Evolutionary conservation across 129 eudicot species (phyloP).

Genomic region (Lactuca sativa): DNA sequence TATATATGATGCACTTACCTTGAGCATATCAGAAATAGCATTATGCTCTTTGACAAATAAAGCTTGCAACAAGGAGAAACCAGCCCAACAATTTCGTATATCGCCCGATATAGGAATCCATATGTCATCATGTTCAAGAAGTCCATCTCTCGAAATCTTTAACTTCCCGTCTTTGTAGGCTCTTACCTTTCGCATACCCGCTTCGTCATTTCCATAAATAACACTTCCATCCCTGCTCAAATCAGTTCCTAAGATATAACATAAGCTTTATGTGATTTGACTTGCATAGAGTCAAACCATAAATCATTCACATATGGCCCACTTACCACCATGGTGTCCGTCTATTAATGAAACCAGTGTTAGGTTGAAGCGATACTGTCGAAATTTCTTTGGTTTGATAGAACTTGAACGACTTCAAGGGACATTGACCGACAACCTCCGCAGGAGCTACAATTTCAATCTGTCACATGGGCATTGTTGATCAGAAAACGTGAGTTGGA

Average conservation of each 20-base stretch:
- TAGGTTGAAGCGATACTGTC: slow-evolving; percentile 34
- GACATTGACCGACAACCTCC: slow-evolving; percentile 47
- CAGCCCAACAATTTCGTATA: slow-evolving; percentile 61
- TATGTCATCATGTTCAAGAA: slow-evolving; percentile 54
- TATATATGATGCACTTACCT: slow-evolving; percentile 33
- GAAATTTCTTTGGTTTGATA: slow-evolving; percentile 37
- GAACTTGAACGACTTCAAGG: slow-evolving; percentile 54
- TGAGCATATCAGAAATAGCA: slow-evolving; percentile 52
- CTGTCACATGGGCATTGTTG: slow-evolving; percentile 19
- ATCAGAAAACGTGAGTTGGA: background rate
- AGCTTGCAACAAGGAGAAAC: slow-evolving; percentile 60
- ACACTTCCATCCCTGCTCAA: slow-evolving; percentile 64
- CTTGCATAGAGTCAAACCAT: background rate
- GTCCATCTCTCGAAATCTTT: slow-evolving; percentile 42
- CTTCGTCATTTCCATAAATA: slow-evolving; percentile 51
- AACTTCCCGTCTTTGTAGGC: slow-evolving; percentile 47
- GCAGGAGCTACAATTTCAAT: slow-evolving; percentile 43
- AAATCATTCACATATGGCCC: background rate
- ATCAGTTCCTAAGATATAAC: background rate
- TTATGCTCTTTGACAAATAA: slow-evolving; percentile 59
- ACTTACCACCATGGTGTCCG: slow-evolving; percentile 68
- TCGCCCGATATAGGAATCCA: slow-evolving; percentile 58
- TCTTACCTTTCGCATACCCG: slow-evolving; percentile 53
- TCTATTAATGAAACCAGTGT: slow-evolving; percentile 38
- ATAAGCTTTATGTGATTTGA: background rate